Conservation (phyloP, 306 rosid genomes). For the Geum urbanum region DNA sequence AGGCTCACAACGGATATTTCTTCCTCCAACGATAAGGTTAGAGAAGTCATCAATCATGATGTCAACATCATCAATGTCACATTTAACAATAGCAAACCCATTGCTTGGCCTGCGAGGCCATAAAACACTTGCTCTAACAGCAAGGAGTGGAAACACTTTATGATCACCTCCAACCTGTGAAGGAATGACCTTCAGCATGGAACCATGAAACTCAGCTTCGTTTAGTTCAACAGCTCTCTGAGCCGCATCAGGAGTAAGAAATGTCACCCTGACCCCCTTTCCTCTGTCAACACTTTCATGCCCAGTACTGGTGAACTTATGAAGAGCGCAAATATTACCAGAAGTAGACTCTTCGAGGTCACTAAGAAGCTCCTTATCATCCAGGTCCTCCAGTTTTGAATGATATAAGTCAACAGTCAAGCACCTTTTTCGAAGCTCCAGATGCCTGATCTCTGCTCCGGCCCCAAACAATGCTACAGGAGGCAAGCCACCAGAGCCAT, state of each 20-base stretch:
- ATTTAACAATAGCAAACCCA: conserved; percentile 65
- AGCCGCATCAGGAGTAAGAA: conserved; percentile 75
- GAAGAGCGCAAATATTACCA: conserved; percentile 60
- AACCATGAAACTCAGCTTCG: conserved; percentile 48
- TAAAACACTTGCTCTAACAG: conserved; percentile 67
- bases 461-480: conserved; percentile 82
- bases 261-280: conserved; percentile 63
- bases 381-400: conserved; percentile 47
- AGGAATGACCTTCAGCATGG: conserved; percentile 55
- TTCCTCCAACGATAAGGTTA: conserved; percentile 58
- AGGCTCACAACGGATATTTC: conserved; percentile 46
- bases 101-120: conserved; percentile 83
- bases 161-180: conserved; percentile 57
- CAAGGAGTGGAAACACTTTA: conserved; percentile 57
- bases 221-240: conserved; percentile 52
- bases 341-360: conserved; percentile 56
- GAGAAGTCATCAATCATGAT: conserved; percentile 53
- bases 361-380: conserved; percentile 71
- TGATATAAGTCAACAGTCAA: conserved; percentile 64
- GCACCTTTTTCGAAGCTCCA: conserved; percentile 74
- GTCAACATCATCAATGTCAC: conserved; percentile 41
- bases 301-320: conserved; percentile 42
- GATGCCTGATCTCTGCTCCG: conserved; percentile 87
- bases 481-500: conserved; percentile 54
- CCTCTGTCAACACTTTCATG: conserved; percentile 51